These are phyloP conservation scores for Encephalitozoon romaleae DNA, from an alignment of 371 early-diverging fungal species.

Conservation along the genomic window DNA sequence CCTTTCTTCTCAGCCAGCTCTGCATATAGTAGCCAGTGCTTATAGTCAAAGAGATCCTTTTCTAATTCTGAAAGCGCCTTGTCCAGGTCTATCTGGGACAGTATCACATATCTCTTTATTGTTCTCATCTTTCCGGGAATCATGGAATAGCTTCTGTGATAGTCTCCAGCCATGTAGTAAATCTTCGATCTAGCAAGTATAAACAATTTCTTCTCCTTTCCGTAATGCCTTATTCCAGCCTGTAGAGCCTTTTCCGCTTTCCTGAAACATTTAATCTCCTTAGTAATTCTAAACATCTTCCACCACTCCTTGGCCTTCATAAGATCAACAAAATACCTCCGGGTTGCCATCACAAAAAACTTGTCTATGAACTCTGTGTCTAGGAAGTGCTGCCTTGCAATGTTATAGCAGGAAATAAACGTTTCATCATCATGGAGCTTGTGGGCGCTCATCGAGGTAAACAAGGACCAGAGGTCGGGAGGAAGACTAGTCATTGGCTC, in stretches of 20 bases:
- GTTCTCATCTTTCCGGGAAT: slow-evolving; percentile 4
- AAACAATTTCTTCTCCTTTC: slow-evolving; percentile 1
- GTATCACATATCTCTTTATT: neutral
- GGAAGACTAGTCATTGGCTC: neutral
- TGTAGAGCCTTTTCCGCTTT: neutral
- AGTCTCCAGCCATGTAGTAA: neutral
- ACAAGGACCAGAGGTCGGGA: neutral
- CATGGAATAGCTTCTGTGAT: neutral
- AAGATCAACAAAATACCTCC: neutral
- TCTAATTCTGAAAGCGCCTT: neutral
- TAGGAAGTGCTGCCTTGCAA: neutral
- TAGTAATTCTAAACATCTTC: neutral
- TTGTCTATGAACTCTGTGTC: neutral
- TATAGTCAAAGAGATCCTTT: neutral
- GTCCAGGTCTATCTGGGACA: neutral
- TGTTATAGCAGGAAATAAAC: neutral
- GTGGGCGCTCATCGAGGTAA: neutral
- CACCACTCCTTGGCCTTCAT: slow-evolving; percentile 12
- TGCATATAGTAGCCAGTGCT: neutral
- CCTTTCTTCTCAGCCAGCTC: neutral
- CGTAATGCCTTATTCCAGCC: neutral
- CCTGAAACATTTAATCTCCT: neutral
- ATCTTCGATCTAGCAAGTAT: slow-evolving; percentile 12
- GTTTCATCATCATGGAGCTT: neutral
- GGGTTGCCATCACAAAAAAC: neutral